Percentiles rank a stretch among this genome's conserved stretches.
Evolutionary conservation across 768 basidiomycete species (phyloP).

Genomic region (Trametes cingulata): DNA sequence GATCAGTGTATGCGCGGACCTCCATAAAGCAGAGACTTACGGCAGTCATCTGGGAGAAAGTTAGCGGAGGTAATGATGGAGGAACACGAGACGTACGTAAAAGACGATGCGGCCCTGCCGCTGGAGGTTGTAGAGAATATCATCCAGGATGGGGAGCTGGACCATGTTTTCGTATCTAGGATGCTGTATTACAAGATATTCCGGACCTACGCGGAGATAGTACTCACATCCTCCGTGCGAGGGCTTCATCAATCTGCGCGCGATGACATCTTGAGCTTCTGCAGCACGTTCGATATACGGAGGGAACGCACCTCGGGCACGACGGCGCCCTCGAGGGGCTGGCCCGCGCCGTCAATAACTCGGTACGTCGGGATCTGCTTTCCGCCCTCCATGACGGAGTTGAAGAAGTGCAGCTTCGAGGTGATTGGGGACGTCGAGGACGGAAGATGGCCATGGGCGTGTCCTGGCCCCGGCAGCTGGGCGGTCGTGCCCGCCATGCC

Average conservation of each 20-base stretch:
- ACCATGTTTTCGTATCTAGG: conserved; percentile 76
- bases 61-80: conserved; percentile 3
- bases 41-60: conserved; percentile 66
- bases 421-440: conserved; percentile 61
- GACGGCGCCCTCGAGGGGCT: conserved; percentile 69
- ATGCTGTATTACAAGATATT: neutral
- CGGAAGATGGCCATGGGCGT: conserved; percentile 40
- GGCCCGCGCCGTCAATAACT: conserved; percentile 79
- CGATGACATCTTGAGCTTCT: neutral
- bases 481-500: conserved; percentile 15
- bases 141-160: conserved; percentile 81
- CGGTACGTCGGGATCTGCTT: conserved; percentile 83
- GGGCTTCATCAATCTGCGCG: conserved; percentile 61
- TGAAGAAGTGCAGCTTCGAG: conserved; percentile 75
- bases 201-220: neutral
- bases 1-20: neutral
- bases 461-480: conserved; percentile 21
- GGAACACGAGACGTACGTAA: conserved; percentile 55
- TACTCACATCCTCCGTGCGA: conserved; percentile 63
- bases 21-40: conserved; percentile 44
- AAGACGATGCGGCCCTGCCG: conserved; percentile 93
- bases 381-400: conserved; percentile 63
- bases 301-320: conserved; percentile 63
- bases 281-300: neutral
- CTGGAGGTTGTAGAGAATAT: conserved; percentile 87